A percentile compares a stretch with the other conserved stretches of the same genome.
phyloP scores from a whole-genome alignment of 2,329 filamentous ascomycete genomes.

The Penicillium sp. region DNA sequence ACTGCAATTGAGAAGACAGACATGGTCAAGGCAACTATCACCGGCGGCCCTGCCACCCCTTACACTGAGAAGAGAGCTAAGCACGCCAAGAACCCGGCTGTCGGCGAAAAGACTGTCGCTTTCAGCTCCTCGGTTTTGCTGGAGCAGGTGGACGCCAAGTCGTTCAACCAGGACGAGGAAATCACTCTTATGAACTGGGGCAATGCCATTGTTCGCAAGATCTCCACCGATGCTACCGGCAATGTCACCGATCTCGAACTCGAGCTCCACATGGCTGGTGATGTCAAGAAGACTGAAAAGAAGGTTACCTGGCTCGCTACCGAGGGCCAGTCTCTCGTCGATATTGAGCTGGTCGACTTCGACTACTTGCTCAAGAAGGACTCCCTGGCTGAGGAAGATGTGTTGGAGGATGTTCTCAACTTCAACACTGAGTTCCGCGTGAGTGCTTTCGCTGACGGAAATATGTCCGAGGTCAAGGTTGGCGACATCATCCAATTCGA shows the following conservation, averaged over 20 bases:
- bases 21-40: slow-evolving; percentile 68
- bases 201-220: slow-evolving; percentile 52
- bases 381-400: slow-evolving; percentile 83
- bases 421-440: slow-evolving; percentile 71
- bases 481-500: slow-evolving; percentile 96
- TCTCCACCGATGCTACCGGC: slow-evolving; percentile 50
- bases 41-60: slow-evolving; percentile 62
- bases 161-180: slow-evolving; percentile 81
- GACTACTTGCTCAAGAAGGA: slow-evolving; percentile 96
- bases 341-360: slow-evolving; percentile 87
- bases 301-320: slow-evolving; percentile 92
- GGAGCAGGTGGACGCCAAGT: slow-evolving; percentile 81
- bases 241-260: slow-evolving; percentile 70
- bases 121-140: slow-evolving; percentile 74
- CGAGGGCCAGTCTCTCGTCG: slow-evolving; percentile 72
- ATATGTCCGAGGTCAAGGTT: slow-evolving; percentile 73
- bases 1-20: slow-evolving; percentile 71
- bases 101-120: slow-evolving; percentile 82
- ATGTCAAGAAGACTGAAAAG: slow-evolving; percentile 94
- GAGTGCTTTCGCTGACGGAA: slow-evolving; percentile 75
- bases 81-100: slow-evolving; percentile 82
- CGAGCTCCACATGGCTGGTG: slow-evolving; percentile 86
- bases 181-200: slow-evolving; percentile 98
- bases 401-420: slow-evolving; percentile 80
- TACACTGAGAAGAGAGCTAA: slow-evolving; percentile 75